Evolutionary conservation across 2,329 filamentous ascomycete species (phyloP), one percentile per base, ranked within the genome.

Genomic region (Fusarium sp.): DNA sequence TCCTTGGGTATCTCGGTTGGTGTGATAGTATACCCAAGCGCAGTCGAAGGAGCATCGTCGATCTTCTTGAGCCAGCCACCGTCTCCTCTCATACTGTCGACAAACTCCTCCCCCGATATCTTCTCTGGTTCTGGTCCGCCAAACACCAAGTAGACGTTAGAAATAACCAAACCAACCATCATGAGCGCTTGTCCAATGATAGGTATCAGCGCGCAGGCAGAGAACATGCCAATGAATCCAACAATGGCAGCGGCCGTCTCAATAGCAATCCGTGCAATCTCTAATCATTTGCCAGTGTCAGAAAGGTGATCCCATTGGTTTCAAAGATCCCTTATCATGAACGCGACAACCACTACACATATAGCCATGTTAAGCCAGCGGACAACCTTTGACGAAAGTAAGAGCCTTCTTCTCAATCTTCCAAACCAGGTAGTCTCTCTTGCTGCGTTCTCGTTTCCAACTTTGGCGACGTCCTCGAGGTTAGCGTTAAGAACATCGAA

Each of bases 401-500:
- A 20, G 1, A 45, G 42, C 7, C 42, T 26, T 45, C 17, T 18
- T 20, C 24, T 45, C 42, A 45, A 26, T 26, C 24, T 26, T 45
- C 17, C n/a, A 24, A 24, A 20, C 42, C 42, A 45, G 2, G 24
- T 26, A 0, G 24, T 45, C 24, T 45, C 24, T 26, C 24, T 45
- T 13, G 24, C 6, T 20, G 24, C 11, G 8, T 26, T 45, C 24
- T 8, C 11, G 3, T 26, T 26, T 24, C 7, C 11, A 3, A 13
- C n/a, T 11, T 26, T 18, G 7, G n/a, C 11, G 7, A 18, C 0
- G 5, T 45, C 10, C n/a, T 26, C 11, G 11, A 26, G 0, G 0
- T 44, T 0, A 4, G 6, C 10, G 7, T 24, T 15, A 8, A 8
- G 2, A 8, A 44, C 42, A 8, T 44, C 17, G n/a, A 18, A 24